Percentiles rank a stretch among this genome's conserved stretches.
Evolutionary conservation across 805 yeast genomes (phyloP).

Genomic region (Metschnikowia bowlesiae): DNA sequence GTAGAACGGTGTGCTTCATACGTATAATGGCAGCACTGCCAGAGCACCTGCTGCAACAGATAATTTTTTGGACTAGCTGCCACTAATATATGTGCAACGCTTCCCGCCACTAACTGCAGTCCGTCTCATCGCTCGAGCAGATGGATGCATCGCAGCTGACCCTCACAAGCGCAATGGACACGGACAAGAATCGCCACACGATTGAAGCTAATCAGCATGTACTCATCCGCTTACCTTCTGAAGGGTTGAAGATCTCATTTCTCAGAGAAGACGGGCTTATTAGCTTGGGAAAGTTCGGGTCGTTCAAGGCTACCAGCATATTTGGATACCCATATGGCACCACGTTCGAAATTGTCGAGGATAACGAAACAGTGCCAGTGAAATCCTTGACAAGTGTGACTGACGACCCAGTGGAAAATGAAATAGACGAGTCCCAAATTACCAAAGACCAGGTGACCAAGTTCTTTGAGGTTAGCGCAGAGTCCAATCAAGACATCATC

Average conservation of each 20-base stretch:
- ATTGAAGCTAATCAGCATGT: constrained; percentile 52
- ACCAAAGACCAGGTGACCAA: constrained; percentile 35
- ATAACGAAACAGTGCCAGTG: constrained; percentile 47
- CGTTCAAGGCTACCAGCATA: constrained; percentile 67
- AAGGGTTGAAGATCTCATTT: constrained; percentile 68
- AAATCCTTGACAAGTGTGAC: constrained; percentile 28
- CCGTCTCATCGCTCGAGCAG: neutral
- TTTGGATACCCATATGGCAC: constrained; percentile 85
- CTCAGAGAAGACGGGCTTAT: constrained; percentile 57
- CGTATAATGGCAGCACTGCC: too few species aligned
- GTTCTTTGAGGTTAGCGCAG: constrained; percentile 45
- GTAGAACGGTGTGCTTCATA: neutral
- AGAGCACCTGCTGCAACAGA: too few species aligned
- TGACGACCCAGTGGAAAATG: constrained; percentile 15
- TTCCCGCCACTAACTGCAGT: neutral
- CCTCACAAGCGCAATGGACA: neutral
- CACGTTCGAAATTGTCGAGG: constrained; percentile 75
- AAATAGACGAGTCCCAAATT: constrained; percentile 33
- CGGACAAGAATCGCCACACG: constrained; percentile 18
- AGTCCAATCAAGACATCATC: constrained; percentile 60
- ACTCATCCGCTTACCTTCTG: constrained; percentile 76
- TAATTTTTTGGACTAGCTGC: neutral
- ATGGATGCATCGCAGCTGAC: neutral
- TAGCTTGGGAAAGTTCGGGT: constrained; percentile 87
- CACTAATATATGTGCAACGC: neutral